These are phyloP conservation scores for Isabelozyma pseudorhagii DNA, from an alignment of 805 yeast species.

Conservation along the genomic window DNA sequence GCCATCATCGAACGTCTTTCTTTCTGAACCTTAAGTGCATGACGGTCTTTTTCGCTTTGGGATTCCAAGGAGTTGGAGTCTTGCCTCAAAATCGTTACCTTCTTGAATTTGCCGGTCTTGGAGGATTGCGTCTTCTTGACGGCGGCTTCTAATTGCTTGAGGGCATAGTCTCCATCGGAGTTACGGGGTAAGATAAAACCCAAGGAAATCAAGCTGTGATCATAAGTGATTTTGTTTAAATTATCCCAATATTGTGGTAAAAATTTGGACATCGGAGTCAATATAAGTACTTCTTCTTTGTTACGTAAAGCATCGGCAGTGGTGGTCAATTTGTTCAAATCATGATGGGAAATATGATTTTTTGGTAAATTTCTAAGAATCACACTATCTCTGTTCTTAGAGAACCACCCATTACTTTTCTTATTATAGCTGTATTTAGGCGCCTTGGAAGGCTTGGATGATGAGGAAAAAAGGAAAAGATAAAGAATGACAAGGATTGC, in stretches of 20 bases:
- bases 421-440: constrained; percentile 47
- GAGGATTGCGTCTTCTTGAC: constrained; percentile 69
- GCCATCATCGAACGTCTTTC: constrained; percentile 91
- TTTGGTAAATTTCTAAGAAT: constrained; percentile 62
- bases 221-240: constrained; percentile 69
- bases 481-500: constrained; percentile 41
- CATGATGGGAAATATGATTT: constrained; percentile 78
- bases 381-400: constrained; percentile 48
- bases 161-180: constrained; percentile 75
- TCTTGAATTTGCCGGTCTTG: constrained; percentile 62
- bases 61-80: constrained; percentile 75
- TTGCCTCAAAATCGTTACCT: constrained; percentile 86
- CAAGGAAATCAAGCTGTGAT: constrained; percentile 77
- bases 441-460: constrained; percentile 14
- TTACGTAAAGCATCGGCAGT: constrained; percentile 70
- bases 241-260: constrained; percentile 87
- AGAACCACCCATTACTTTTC: constrained; percentile 46
- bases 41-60: constrained; percentile 85
- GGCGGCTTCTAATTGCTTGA: constrained; percentile 68
- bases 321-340: constrained; percentile 74
- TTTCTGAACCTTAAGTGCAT: constrained; percentile 81
- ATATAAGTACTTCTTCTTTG: constrained; percentile 77
- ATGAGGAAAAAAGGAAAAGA: constrained; percentile 33
- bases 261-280: constrained; percentile 89
- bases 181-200: constrained; percentile 91